phyloP scores from a whole-genome alignment of 352 stramenopile genomes.

The Pythium chondricola region DNA sequence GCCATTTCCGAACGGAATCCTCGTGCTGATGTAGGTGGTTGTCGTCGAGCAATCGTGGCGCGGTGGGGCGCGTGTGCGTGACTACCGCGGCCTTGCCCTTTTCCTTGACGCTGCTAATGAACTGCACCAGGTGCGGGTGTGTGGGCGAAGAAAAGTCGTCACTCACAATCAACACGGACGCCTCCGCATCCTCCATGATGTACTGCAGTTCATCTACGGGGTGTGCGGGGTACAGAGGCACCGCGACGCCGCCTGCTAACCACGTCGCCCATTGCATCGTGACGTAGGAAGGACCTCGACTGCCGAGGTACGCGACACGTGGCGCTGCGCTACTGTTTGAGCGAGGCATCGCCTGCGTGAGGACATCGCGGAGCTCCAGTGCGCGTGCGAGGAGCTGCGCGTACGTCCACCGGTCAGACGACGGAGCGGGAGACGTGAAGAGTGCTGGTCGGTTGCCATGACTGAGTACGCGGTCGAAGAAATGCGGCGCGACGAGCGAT shows the following conservation, averaged over 20 bases:
- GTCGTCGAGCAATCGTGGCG: neutral
- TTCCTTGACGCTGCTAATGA: neutral
- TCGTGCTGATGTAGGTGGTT: constrained; percentile 2
- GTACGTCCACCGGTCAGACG: too few species aligned
- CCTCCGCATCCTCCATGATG: constrained; percentile 54
- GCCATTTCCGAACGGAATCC: constrained; percentile 27
- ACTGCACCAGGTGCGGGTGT: constrained; percentile 7
- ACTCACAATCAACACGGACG: constrained; percentile 40
- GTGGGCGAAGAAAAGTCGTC: constrained; percentile 21
- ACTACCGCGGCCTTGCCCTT: constrained; percentile 1
- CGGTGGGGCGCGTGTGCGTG: neutral
- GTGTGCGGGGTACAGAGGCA: constrained; percentile 56
- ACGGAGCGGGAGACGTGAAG: too few species aligned
- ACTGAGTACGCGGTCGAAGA: too few species aligned
- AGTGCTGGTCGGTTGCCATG: too few species aligned
- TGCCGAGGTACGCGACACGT: too few species aligned
- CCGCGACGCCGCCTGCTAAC: constrained; percentile 53
- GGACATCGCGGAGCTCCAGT: too few species aligned
- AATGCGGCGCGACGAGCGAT: too few species aligned
- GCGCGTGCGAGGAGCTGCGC: too few species aligned
- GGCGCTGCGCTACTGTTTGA: too few species aligned
- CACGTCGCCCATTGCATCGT: constrained; percentile 74
- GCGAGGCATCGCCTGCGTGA: too few species aligned
- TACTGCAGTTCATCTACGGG: constrained; percentile 65
- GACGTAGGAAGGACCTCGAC: too few species aligned